phyloP scores from a whole-genome alignment of 805 yeast species.

The Saturnispora mendoncae region DNA sequence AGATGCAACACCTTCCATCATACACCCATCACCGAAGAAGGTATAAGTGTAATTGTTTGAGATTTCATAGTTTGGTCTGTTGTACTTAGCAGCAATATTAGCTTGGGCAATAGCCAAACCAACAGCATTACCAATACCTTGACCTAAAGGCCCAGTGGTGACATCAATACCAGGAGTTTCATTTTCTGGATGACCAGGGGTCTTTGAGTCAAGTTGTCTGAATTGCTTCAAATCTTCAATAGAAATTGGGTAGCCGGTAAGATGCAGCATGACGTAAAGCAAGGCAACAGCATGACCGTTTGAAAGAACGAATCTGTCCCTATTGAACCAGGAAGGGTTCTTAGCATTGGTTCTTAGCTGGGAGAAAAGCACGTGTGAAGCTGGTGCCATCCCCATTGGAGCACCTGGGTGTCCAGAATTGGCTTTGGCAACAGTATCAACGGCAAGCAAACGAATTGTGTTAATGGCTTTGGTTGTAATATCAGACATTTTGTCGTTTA shows the following conservation, averaged over 20 bases:
- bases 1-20: conserved; percentile 95
- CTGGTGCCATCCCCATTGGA: conserved; percentile 95
- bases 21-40: conserved; percentile 95
- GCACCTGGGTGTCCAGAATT: conserved; percentile 99
- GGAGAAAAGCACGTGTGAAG: conserved; percentile 81
- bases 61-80: conserved; percentile 71
- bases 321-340: conserved; percentile 86
- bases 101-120: conserved; percentile 94
- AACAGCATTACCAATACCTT: conserved; percentile 93
- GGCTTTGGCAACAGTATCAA: conserved; percentile 79
- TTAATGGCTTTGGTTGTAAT: conserved; percentile 69
- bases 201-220: conserved; percentile 82
- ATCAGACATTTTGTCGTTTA: conserved; percentile 27
- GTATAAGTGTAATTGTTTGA: conserved; percentile 70
- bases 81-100: conserved; percentile 85
- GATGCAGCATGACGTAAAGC: conserved; percentile 74
- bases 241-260: conserved; percentile 73
- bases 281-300: conserved; percentile 96
- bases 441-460: conserved; percentile 84
- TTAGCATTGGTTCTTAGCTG: conserved; percentile 81
- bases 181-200: conserved; percentile 97
- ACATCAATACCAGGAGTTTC: conserved; percentile 92
- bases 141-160: conserved; percentile 98
- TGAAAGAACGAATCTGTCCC: conserved; percentile 90
- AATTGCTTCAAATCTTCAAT: conserved; percentile 83